Conservation (phyloP, 2,329 filamentous ascomycete genomes). For the Fusarium tanahbumbuense region DNA sequence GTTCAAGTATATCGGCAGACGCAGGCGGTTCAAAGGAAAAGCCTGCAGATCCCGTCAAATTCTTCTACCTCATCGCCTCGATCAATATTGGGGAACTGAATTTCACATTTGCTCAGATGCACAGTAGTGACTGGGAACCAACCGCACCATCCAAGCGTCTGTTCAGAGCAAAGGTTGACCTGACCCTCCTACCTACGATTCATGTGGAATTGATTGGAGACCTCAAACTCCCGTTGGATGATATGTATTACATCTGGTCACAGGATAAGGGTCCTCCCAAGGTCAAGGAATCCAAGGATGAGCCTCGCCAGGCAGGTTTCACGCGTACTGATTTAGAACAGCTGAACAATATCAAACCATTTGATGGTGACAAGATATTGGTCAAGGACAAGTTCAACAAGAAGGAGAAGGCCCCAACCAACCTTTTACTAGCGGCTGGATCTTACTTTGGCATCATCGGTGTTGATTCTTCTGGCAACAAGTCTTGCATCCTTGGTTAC, state of each 20-base stretch:
- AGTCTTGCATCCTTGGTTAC: constrained; percentile 42
- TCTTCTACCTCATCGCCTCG: neutral
- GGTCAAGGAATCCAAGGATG: neutral
- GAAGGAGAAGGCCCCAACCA: constrained; percentile 2
- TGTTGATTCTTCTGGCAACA: constrained; percentile 1
- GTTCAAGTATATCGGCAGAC: neutral
- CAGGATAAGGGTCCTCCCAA: constrained; percentile 37
- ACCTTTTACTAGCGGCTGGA: constrained; percentile 39
- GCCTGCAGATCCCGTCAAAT: neutral
- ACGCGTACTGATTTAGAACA: neutral
- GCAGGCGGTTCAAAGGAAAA: neutral
- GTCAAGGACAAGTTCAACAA: constrained; percentile 24
- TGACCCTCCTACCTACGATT: neutral
- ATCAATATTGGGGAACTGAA: neutral
- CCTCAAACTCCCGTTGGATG: constrained; percentile 51
- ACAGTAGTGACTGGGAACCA: neutral
- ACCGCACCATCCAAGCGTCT: neutral
- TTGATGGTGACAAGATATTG: neutral
- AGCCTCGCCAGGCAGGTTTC: neutral
- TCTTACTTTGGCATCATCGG: constrained; percentile 46
- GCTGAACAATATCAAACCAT: neutral
- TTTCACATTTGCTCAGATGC: neutral
- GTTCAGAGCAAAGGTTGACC: neutral
- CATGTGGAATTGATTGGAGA: constrained; percentile 48
- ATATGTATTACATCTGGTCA: constrained; percentile 51